A percentile compares a stretch with the other conserved stretches of the same genome.
These are phyloP conservation scores for Neurospora sp. DNA, from an alignment of 495 filamentous ascomycete genomes.

Conservation along the genomic window DNA sequence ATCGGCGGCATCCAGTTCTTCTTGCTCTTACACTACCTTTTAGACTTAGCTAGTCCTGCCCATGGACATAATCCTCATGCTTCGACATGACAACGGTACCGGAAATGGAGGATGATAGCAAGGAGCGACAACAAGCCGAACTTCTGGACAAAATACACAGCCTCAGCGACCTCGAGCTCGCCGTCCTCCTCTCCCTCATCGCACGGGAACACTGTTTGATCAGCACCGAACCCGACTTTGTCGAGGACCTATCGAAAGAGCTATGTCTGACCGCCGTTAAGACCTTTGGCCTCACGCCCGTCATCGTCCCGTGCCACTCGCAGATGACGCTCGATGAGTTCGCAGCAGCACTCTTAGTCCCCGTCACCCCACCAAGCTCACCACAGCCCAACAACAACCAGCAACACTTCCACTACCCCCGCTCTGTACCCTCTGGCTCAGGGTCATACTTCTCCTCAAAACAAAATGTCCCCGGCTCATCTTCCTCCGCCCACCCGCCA, in stretches of 20 bases:
- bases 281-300: constrained; percentile 60
- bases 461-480: neutral
- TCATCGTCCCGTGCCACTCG: constrained; percentile 59
- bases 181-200: constrained; percentile 67
- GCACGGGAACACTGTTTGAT: constrained; percentile 82
- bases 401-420: neutral
- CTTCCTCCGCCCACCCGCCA: neutral
- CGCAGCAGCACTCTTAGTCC: constrained; percentile 53
- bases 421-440: neutral
- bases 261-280: constrained; percentile 57
- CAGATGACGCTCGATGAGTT: constrained; percentile 75
- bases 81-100: neutral
- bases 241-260: constrained; percentile 60
- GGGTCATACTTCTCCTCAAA: neutral
- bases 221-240: constrained; percentile 50
- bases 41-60: neutral
- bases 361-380: constrained; percentile 9
- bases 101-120: constrained; percentile 48
- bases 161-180: constrained; percentile 83
- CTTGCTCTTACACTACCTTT: neutral
- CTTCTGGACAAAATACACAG: constrained; percentile 57
- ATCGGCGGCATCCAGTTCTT: neutral
- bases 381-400: neutral
- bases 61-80: neutral
- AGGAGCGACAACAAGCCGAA: constrained; percentile 6